A percentile compares a stretch with the other conserved stretches of the same genome.
phyloP scores from a whole-genome alignment of 2,329 filamentous ascomycete species.

The Sclerotinia borealis region DNA sequence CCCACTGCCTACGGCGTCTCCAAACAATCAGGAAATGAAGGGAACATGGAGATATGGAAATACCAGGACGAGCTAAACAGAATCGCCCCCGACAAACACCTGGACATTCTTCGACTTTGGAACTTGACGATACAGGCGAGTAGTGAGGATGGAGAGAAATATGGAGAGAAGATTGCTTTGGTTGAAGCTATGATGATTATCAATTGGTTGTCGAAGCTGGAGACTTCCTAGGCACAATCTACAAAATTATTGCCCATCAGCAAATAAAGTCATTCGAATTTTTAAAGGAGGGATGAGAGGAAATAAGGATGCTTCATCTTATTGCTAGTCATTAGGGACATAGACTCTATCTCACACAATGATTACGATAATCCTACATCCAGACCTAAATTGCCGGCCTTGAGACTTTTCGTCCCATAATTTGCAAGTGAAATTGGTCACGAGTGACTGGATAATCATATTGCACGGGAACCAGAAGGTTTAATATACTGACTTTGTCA shows the following conservation, averaged over 20 bases:
- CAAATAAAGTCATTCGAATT: too few relatives aligned
- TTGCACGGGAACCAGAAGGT: too few relatives aligned
- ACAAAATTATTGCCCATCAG: too few relatives aligned
- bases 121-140: constrained; percentile 38
- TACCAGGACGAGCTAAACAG: constrained; percentile 33
- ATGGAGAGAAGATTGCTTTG: constrained; percentile 36
- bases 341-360: neutral
- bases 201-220: constrained; percentile 34
- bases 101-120: constrained; percentile 39
- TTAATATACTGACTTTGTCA: too few relatives aligned
- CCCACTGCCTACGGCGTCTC: constrained; percentile 30
- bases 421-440: too few relatives aligned
- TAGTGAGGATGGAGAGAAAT: constrained; percentile 35
- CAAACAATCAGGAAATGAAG: constrained; percentile 3
- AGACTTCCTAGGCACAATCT: constrained; percentile 20
- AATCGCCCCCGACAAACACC: constrained; percentile 32
- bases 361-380: neutral
- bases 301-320: neutral
- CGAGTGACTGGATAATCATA: too few relatives aligned
- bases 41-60: constrained; percentile 31
- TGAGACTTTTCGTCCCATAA: too few relatives aligned
- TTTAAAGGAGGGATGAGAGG: neutral
- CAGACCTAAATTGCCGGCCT: neutral
- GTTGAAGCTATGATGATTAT: constrained; percentile 37
- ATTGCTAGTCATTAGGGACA: neutral